These are phyloP conservation scores for Letharia columbiana DNA, from an alignment of 495 filamentous ascomycete species.

Conservation along the genomic window DNA sequence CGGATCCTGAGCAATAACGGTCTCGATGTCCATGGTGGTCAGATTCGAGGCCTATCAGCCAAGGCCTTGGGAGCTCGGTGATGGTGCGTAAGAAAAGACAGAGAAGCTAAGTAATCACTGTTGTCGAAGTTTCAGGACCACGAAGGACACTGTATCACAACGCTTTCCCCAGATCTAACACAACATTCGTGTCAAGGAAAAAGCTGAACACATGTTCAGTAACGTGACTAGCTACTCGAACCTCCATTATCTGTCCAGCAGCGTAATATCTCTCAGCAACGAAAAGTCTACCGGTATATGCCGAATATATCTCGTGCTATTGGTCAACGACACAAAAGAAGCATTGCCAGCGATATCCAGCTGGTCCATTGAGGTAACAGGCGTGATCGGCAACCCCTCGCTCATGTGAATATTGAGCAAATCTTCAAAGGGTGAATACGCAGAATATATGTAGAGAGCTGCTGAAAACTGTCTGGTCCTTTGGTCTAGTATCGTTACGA, in stretches of 20 bases:
- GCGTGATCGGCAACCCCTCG: not conserved
- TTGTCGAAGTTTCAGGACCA: no score
- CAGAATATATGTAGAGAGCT: conserved; percentile 4
- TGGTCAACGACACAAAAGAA: not conserved
- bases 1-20: no score
- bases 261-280: not conserved
- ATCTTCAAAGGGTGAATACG: conserved; percentile 4
- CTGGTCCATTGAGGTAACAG: not conserved
- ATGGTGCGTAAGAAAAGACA: no score
- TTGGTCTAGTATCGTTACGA: not conserved
- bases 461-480: not conserved
- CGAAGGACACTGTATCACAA: no score
- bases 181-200: no score
- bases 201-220: no score
- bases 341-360: not conserved
- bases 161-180: no score
- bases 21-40: no score
- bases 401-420: conserved; percentile 7
- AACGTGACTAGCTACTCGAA: no score
- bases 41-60: no score
- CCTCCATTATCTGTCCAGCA: not conserved
- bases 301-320: not conserved
- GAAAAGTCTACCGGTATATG: not conserved
- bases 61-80: no score
- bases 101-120: no score